Evolutionary conservation across 2,329 filamentous ascomycete species (phyloP).

Genomic region (Phaeosphaeria sp.): DNA sequence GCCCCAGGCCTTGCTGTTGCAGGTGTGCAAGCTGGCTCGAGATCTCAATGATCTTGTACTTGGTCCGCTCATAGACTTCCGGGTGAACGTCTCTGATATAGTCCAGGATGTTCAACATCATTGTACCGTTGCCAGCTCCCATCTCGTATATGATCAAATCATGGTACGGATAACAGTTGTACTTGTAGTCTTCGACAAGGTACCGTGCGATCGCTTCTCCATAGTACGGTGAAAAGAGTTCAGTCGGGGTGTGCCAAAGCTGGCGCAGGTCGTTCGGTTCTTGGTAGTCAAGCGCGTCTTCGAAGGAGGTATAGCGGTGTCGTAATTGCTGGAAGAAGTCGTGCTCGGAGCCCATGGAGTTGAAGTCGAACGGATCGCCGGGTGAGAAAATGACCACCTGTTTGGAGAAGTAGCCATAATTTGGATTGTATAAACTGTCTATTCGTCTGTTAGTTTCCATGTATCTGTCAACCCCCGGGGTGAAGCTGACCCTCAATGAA

Average conservation of each 20-base stretch:
- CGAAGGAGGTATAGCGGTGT: slow-evolving; percentile 85
- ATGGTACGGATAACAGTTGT: slow-evolving; percentile 92
- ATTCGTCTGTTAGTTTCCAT: slow-evolving; percentile 12
- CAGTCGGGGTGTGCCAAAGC: slow-evolving; percentile 97
- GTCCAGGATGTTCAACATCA: slow-evolving; percentile 98
- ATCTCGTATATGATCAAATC: slow-evolving; percentile 99
- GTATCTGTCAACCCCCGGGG: too few relatives aligned
- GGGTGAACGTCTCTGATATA: slow-evolving; percentile 90
- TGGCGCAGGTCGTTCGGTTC: slow-evolving; percentile 80
- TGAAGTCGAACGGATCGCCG: slow-evolving; percentile 90
- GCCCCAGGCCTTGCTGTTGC: slow-evolving; percentile 74
- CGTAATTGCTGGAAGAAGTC: slow-evolving; percentile 81
- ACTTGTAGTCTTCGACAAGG: slow-evolving; percentile 92
- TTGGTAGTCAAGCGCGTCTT: slow-evolving; percentile 80
- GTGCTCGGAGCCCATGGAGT: slow-evolving; percentile 78
- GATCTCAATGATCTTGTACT: slow-evolving; percentile 96
- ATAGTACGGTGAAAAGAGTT: slow-evolving; percentile 95
- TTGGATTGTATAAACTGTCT: slow-evolving; percentile 94
- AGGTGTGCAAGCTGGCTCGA: slow-evolving; percentile 79
- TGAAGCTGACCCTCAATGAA: slow-evolving; percentile 83
- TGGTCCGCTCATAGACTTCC: slow-evolving; percentile 90
- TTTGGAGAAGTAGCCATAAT: slow-evolving; percentile 96
- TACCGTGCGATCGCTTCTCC: slow-evolving; percentile 97
- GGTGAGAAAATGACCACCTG: slow-evolving; percentile 96
- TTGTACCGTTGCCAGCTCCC: slow-evolving; percentile 94